Conservation (phyloP, 345 rosid genomes). For the Raphanus sativus region DNA sequence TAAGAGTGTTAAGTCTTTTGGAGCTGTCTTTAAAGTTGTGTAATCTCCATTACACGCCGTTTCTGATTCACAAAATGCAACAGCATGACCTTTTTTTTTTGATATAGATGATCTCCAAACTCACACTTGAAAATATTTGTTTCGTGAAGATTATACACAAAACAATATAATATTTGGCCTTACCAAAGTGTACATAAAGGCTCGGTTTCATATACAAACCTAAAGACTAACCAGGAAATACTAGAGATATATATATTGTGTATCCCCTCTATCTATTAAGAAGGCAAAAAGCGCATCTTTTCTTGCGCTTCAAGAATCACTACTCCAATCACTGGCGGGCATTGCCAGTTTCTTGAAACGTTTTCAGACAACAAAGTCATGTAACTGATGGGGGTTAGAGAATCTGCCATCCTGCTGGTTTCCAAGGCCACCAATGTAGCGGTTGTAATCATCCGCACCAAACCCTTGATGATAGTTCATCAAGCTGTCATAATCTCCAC, state of each 20-base stretch:
- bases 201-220: conserved; percentile 34
- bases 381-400: conserved; percentile 64
- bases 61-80: no score
- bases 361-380: conserved; percentile 85
- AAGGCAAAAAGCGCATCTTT: conserved; percentile 23
- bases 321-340: conserved; percentile 9
- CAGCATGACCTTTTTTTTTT: no score
- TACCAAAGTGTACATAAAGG: conserved; percentile 27
- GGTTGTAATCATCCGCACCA: conserved; percentile 69
- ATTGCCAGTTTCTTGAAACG: conserved; percentile 14
- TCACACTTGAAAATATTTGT: no score
- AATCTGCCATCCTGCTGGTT: conserved; percentile 62
- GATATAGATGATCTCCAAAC: no score
- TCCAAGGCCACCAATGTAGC: conserved; percentile 59
- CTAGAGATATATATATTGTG: conserved; percentile 4
- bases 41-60: no score
- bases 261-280: conserved; percentile 35
- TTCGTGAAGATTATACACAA: conserved; percentile 25
- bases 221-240: conserved; percentile 25
- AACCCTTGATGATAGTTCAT: conserved; percentile 59
- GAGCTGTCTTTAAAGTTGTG: no score
- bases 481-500: conserved; percentile 54
- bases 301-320: conserved; percentile 42
- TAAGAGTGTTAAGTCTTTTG: no score
- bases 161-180: conserved; percentile 35